phyloP scores from a whole-genome alignment of 116 monocot genomes.

The Dioscorea cayenensis region DNA sequence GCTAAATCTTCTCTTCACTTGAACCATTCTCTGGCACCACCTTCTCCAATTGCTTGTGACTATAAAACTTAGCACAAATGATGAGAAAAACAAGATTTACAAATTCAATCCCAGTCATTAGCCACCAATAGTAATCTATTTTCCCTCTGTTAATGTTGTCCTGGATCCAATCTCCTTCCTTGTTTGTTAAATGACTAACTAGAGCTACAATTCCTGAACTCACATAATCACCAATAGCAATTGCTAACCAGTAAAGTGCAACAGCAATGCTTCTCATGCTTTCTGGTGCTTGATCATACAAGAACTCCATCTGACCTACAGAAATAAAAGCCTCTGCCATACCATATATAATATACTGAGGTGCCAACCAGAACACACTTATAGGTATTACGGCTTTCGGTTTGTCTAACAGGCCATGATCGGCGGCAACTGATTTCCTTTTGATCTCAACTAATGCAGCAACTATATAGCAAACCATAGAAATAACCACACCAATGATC shows the following conservation, averaged over 20 bases:
- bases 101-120: slow-evolving; percentile 30
- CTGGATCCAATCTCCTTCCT: slow-evolving; percentile 38
- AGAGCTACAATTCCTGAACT: slow-evolving; percentile 47
- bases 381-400: slow-evolving; percentile 16
- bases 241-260: slow-evolving; percentile 56
- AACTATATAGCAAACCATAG: slow-evolving; percentile 17
- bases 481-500: slow-evolving; percentile 47
- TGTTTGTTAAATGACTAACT: slow-evolving; percentile 28
- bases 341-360: slow-evolving; percentile 72
- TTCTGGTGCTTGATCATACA: slow-evolving; percentile 87
- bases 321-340: slow-evolving; percentile 63
- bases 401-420: slow-evolving; percentile 32
- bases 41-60: slow-evolving; percentile 18
- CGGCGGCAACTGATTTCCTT: slow-evolving; percentile 25
- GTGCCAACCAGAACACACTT: slow-evolving; percentile 80
- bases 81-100: slow-evolving; percentile 27
- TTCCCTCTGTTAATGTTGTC: slow-evolving; percentile 39
- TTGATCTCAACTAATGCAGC: slow-evolving; percentile 42
- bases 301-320: slow-evolving; percentile 77
- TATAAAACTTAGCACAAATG: slow-evolving; percentile 13
- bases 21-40: neutral
- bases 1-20: no score
- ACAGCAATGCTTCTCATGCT: slow-evolving; percentile 77
- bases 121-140: slow-evolving; percentile 37
- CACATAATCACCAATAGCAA: slow-evolving; percentile 46